Evolutionary conservation across 179 eudicot genomes (phyloP), one percentile per base, ranked within the genome.

Genomic region (Vitellaria paradoxa): DNA sequence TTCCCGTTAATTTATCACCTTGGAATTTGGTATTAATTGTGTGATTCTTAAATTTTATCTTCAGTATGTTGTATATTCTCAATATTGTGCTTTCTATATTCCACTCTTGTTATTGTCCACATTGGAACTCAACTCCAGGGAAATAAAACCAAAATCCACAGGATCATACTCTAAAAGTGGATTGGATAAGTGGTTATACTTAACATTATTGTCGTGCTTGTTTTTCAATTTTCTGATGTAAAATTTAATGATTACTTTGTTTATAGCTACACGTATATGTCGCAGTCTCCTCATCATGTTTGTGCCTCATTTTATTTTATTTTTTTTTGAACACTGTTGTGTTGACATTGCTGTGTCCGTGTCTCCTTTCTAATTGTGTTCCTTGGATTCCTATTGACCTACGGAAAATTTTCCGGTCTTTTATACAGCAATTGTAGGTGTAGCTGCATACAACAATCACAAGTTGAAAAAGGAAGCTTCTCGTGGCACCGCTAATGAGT

Each of bases 371-470:
- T 30, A 30, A 30, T 30, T 70, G 73, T 24, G 21, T 40, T 50
- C 23, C 53, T 72, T 37, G 15, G 69, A 23, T 63, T 14, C 60
- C 20, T 49, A 8, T 75, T 75, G 26, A 75, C 78, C 37, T 30
- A 30, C 20, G 63, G 20, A 21, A 49, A 13, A 52, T 63, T 6
- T 64, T 0, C 47, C 0, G 53, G 59, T 20, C 46, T 18, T 52
- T 57, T 70, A 68, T 79, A 57, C 92, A 95, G 99, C 99, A 76
- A 95, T 95, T 85, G 90, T 86, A 74, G 99, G 99, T 78, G 99
- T 95, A 61, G 97, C 83, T 63, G 99, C 95, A 30, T 95, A 95
- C 80, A 93, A 95, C 78, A 93, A 95, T 75, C 87, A 86, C 83
- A 93, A 95, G 87, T 82, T 93, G 87, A 91, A 86, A 82, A 95